Base-by-base conservation (phyloP, 768 basidiomycete genomes). In the Cystofilobasidium ferigula region DNA sequence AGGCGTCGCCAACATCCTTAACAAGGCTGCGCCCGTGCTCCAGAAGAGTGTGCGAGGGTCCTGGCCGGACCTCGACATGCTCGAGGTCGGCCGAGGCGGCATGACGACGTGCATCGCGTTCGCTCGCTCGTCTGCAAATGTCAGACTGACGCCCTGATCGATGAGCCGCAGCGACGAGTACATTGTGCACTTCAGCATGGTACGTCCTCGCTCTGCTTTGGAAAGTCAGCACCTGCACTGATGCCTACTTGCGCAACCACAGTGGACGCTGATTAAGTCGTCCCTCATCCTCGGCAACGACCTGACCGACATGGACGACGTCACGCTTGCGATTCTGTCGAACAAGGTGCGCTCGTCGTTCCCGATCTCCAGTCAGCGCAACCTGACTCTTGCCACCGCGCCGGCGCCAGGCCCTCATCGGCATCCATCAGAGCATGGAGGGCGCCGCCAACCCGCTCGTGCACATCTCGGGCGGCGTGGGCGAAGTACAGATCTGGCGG, bases 241-340 rank as follows among this genome's bases (percentile, higher is more conserved):
- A 10, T 42, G 10, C 10, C 10, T 42, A 10, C 20, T 42, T 20
- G 40, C 10, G 10, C 20, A 10, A 20, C 20, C 20, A 20, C 10
- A 42, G 40, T 42, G 51, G 51, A 28, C 51, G 18, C 51, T 54
- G 5, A 54, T 32, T 12, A 83, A 83, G 78, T 76, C 75, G 56
- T 78, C 79, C 0, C 72, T 80, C 13, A 79, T 79, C 48, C 72
- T 80, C 6, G 79, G 79, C 0, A 77, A 79, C 69, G 78, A 79
- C 59, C 64, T 79, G 22, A 75, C 74, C 6, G 71, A 70, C 57
- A 79, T 78, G 78, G 65, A 67, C 42, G 28, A 57, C 24, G 22
- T 40, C 40, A 57, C 65, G 24, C 40, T 54, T 18, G 34, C 40
- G 1, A 67, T 67, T 16, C 13, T 67, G 32, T 45, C 51, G 14